A percentile compares a stretch with the other conserved stretches of the same genome.
Evolutionary conservation across 2,329 filamentous ascomycete genomes (phyloP).

Genomic region (Ramularia endophylla): DNA sequence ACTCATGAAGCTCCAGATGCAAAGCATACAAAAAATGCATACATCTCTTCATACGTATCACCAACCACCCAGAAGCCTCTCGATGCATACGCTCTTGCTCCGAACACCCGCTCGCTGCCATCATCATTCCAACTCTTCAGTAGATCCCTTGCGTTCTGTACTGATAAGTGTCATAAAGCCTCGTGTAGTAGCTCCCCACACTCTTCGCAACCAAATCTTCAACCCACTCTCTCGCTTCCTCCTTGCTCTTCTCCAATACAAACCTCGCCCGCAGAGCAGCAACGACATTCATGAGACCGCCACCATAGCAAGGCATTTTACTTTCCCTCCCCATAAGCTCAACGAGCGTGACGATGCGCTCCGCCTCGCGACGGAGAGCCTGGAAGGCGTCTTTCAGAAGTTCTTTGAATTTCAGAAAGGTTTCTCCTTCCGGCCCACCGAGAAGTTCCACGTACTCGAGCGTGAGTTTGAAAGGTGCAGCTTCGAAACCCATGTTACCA

Average conservation of each 20-base stretch:
- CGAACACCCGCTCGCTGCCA: background rate
- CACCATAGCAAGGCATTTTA: constrained; percentile 78
- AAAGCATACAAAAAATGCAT: too few relatives aligned
- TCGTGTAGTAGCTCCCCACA: constrained; percentile 79
- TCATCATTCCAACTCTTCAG: constrained; percentile 36
- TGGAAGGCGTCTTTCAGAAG: constrained; percentile 81
- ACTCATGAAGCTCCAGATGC: too few relatives aligned
- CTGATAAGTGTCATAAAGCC: constrained; percentile 70
- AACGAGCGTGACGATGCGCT: constrained; percentile 74
- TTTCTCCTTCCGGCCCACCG: constrained; percentile 63
- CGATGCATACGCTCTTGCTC: background rate
- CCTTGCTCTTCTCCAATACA: constrained; percentile 74
- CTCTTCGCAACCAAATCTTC: constrained; percentile 78
- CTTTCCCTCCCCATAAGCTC: constrained; percentile 79
- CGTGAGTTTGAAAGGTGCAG: constrained; percentile 79
- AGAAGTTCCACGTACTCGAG: constrained; percentile 81
- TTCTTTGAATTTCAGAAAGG: constrained; percentile 69
- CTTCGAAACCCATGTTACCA: constrained; percentile 77
- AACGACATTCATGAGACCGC: constrained; percentile 66
- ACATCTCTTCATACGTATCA: too few relatives aligned
- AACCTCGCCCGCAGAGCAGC: constrained; percentile 66
- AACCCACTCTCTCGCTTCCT: constrained; percentile 75
- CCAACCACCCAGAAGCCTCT: too few relatives aligned
- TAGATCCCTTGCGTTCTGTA: constrained; percentile 86
- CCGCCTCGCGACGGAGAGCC: constrained; percentile 69